Evolutionary conservation across 169 alveolate species (phyloP).

Genomic region (Cryptosporidium tyzzeri): DNA sequence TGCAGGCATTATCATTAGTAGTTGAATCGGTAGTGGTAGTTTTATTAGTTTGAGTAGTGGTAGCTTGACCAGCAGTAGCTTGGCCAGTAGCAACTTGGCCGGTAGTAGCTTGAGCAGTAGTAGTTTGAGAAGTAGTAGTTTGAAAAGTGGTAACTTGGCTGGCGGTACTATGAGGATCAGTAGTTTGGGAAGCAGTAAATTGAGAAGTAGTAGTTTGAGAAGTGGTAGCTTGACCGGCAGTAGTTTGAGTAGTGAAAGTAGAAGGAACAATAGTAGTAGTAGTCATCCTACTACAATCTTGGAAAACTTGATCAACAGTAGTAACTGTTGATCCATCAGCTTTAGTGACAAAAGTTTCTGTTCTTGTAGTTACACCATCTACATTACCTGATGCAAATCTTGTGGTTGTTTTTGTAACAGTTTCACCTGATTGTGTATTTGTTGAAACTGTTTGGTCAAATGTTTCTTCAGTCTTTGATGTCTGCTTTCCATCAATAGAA

Average conservation of each 20-base stretch:
- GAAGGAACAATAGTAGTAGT: slow-evolving; percentile 8
- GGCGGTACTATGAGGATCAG: background rate
- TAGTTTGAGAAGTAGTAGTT: background rate
- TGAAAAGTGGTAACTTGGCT: no score
- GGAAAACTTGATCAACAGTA: slow-evolving; percentile 30
- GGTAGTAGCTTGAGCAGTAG: background rate
- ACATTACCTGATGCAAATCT: background rate
- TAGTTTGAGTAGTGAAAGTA: background rate
- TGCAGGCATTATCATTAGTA: background rate
- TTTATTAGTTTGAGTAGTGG: background rate
- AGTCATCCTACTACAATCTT: slow-evolving; percentile 1
- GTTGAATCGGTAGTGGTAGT: background rate
- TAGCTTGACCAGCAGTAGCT: background rate
- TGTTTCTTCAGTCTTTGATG: slow-evolving; percentile 2
- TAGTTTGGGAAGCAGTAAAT: background rate
- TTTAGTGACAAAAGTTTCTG: slow-evolving; percentile 18
- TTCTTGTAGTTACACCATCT: slow-evolving; percentile 3
- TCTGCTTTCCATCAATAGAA: slow-evolving; percentile 47
- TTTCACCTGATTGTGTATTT: slow-evolving; percentile 3
- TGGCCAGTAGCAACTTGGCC: background rate
- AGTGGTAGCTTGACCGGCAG: background rate
- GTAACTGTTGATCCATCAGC: slow-evolving; percentile 10
- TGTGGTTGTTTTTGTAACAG: slow-evolving; percentile 13
- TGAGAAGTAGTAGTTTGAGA: background rate
- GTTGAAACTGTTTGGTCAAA: slow-evolving; percentile 23